Percentiles rank a stretch among this genome's conserved stretches.
phyloP scores from a whole-genome alignment of 768 basidiomycete species.

The Exidia glandulosa region DNA sequence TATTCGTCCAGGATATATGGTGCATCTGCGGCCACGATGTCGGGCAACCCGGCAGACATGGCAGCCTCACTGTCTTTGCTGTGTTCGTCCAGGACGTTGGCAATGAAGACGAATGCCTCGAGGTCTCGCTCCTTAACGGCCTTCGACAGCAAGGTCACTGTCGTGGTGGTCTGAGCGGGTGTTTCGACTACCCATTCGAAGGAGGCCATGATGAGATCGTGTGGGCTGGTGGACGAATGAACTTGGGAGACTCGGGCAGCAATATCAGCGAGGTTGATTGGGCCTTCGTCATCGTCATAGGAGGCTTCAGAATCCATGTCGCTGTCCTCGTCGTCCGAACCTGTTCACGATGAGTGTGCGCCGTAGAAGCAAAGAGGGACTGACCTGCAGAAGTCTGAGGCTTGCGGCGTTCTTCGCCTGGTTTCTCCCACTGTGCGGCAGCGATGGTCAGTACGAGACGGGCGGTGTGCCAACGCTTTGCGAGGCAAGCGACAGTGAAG shows the following conservation, averaged over 20 bases:
- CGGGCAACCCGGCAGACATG: slow-evolving; percentile 9
- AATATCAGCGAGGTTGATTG: slow-evolving; percentile 41
- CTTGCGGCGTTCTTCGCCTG: slow-evolving; percentile 15
- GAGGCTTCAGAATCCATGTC: slow-evolving; percentile 31
- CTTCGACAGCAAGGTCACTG: slow-evolving; percentile 19
- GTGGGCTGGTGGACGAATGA: slow-evolving; percentile 29
- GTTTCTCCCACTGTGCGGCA: slow-evolving; percentile 36
- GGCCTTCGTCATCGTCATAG: slow-evolving; percentile 25
- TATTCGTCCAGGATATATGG: slow-evolving; percentile 45
- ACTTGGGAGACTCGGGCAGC: slow-evolving; percentile 37
- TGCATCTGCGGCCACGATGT: slow-evolving; percentile 29
- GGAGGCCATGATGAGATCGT: slow-evolving; percentile 20
- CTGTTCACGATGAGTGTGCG: background rate
- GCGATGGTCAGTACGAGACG: slow-evolving; percentile 49
- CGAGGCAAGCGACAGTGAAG: slow-evolving; percentile 31
- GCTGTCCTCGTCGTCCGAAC: slow-evolving; percentile 17
- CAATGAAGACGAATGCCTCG: slow-evolving; percentile 38
- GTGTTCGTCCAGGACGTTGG: slow-evolving; percentile 21
- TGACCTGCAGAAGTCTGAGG: background rate
- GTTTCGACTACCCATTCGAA: background rate
- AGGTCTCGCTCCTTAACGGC: slow-evolving; percentile 36
- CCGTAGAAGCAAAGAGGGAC: background rate
- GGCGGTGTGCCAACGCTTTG: slow-evolving; percentile 45
- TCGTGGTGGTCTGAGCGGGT: background rate
- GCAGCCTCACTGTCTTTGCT: slow-evolving; percentile 9